phyloP scores from a whole-genome alignment of 208 protist genomes.

The Lotmaria passim region DNA sequence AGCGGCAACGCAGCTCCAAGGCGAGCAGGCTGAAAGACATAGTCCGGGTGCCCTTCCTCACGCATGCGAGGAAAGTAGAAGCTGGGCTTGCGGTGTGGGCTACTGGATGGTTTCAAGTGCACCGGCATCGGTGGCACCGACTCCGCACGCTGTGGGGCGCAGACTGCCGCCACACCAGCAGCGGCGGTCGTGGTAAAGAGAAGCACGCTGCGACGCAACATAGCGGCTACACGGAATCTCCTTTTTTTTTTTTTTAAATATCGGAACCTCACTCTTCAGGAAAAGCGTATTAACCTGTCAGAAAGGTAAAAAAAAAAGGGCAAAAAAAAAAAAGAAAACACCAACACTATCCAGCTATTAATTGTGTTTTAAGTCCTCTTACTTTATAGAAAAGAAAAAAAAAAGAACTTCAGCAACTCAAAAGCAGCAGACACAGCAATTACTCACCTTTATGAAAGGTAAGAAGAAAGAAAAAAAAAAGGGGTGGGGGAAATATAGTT shows the following conservation, averaged over 20 bases:
- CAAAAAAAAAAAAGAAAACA: too few relatives aligned
- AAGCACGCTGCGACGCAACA: background rate
- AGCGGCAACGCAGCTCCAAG: slow-evolving; percentile 72
- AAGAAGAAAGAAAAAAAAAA: background rate
- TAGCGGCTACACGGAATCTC: background rate
- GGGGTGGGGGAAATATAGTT: too few relatives aligned
- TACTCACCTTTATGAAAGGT: background rate
- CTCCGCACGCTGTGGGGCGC: slow-evolving; percentile 4
- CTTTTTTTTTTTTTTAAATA: too few relatives aligned
- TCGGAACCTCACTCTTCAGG: too few relatives aligned
- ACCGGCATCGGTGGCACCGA: slow-evolving; percentile 40
- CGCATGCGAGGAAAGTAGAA: slow-evolving; percentile 84
- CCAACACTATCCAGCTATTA: too few relatives aligned
- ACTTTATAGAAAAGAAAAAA: background rate
- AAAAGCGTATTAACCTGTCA: too few relatives aligned
- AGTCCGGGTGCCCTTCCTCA: slow-evolving; percentile 24
- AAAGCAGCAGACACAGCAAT: background rate
- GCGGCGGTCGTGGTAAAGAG: background rate
- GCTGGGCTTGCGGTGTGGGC: slow-evolving; percentile 67
- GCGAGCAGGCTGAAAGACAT: slow-evolving; percentile 35
- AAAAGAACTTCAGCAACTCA: background rate
- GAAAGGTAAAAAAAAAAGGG: too few relatives aligned
- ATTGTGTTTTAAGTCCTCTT: too few relatives aligned
- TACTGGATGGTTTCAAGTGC: slow-evolving; percentile 75
- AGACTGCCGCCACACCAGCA: background rate